These are phyloP conservation scores for Sonneratia alba DNA, from an alignment of 345 rosid genomes.

Conservation along the genomic window DNA sequence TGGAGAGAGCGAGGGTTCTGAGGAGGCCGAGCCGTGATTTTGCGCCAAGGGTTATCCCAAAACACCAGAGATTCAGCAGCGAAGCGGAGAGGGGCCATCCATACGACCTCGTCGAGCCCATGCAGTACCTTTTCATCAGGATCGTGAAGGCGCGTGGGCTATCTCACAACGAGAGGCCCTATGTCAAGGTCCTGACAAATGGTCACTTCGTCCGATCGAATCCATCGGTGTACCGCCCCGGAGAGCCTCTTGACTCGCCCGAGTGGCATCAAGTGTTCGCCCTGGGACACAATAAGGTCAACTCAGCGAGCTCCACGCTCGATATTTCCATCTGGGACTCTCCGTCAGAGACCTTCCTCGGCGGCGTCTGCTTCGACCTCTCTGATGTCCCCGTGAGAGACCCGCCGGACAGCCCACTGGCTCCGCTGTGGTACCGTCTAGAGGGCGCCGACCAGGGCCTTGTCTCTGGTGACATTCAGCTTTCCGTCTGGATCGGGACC, in stretches of 20 bases:
- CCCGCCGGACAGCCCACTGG: constrained; percentile 83
- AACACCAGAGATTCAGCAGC: constrained; percentile 17
- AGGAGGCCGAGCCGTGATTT: constrained; percentile 39
- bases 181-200: constrained; percentile 52
- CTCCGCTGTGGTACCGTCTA: constrained; percentile 86
- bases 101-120: constrained; percentile 77
- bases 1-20: constrained; percentile 45
- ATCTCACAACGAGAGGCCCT: constrained; percentile 47
- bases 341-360: constrained; percentile 61
- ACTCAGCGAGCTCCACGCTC: constrained; percentile 41
- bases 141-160: constrained; percentile 77
- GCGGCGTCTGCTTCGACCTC: constrained; percentile 82
- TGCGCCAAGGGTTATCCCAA: constrained; percentile 56
- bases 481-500: constrained; percentile 90
- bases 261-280: constrained; percentile 89
- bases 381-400: constrained; percentile 80
- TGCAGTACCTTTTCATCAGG: constrained; percentile 68
- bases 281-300: constrained; percentile 39
- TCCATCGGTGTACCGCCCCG: constrained; percentile 47
- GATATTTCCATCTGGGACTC: constrained; percentile 88
- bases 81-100: constrained; percentile 50
- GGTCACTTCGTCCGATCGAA: constrained; percentile 38
- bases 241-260: constrained; percentile 50
- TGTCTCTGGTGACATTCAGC: constrained; percentile 79
- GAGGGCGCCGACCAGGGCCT: constrained; percentile 46